These are phyloP conservation scores for Aureobasidium sp. DNA, from an alignment of 2,329 filamentous ascomycete genomes.

Conservation along the genomic window DNA sequence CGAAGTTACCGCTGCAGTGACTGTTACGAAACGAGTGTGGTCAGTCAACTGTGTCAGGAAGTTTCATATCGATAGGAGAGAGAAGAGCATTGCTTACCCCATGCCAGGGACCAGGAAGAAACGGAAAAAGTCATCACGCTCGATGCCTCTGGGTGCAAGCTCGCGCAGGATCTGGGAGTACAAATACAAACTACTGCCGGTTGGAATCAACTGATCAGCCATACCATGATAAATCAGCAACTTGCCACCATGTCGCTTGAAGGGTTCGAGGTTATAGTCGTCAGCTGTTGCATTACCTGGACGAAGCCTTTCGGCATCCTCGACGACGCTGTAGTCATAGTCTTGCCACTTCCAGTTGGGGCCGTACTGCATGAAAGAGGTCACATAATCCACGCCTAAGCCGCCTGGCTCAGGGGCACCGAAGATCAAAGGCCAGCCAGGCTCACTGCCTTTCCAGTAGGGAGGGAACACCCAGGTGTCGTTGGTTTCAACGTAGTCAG, in stretches of 20 bases:
- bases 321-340: constrained; percentile 31
- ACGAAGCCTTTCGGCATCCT: constrained; percentile 31
- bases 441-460: constrained; percentile 31
- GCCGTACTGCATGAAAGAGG: constrained; percentile 35
- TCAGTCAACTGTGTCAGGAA: neutral
- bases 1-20: constrained; percentile 31
- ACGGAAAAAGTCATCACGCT: constrained; percentile 33
- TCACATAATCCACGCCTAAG: constrained; percentile 30
- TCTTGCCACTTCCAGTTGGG: constrained; percentile 30
- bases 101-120: constrained; percentile 38
- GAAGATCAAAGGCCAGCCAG: constrained; percentile 29
- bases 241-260: constrained; percentile 36
- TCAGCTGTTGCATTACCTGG: constrained; percentile 43
- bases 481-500: constrained; percentile 32
- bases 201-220: constrained; percentile 39
- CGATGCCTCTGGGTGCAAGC: constrained; percentile 26
- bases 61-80: neutral
- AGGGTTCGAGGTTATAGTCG: constrained; percentile 39
- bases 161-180: constrained; percentile 37
- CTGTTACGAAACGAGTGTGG: neutral
- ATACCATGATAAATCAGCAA: constrained; percentile 38
- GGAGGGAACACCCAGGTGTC: constrained; percentile 34
- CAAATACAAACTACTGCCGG: constrained; percentile 44
- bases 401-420: constrained; percentile 26
- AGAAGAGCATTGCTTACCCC: constrained; percentile 16